These are phyloP conservation scores for Phaseolus coccineus DNA, from an alignment of 331 rosid species.

Conservation along the genomic window DNA sequence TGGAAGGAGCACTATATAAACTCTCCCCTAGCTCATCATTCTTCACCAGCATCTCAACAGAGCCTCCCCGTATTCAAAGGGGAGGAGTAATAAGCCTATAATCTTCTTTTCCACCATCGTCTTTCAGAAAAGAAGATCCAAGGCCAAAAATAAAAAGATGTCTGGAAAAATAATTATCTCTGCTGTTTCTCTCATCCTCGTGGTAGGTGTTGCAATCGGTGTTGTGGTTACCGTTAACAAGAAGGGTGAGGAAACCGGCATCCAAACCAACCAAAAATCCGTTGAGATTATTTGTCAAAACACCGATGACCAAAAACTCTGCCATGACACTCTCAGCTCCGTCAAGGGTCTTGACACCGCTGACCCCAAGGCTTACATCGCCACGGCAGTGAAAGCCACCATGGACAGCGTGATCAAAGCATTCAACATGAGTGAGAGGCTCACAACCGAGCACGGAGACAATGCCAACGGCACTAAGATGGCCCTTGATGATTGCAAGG, in stretches of 20 bases:
- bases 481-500: constrained; percentile 69
- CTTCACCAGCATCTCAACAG: constrained; percentile 15
- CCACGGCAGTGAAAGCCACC: constrained; percentile 46
- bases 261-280: constrained; percentile 21
- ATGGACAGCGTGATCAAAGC: constrained; percentile 51
- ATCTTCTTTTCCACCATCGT: neutral
- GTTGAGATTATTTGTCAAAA: constrained; percentile 45
- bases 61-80: constrained; percentile 5
- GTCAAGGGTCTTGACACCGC: constrained; percentile 9
- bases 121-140: neutral
- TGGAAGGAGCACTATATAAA: constrained; percentile 22
- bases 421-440: constrained; percentile 59
- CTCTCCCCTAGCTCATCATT: neutral
- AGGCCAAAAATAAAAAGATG: constrained; percentile 37
- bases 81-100: neutral
- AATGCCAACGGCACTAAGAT: constrained; percentile 30
- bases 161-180: constrained; percentile 47
- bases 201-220: constrained; percentile 64
- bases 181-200: constrained; percentile 55
- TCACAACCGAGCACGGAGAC: constrained; percentile 24
- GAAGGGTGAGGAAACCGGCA: neutral
- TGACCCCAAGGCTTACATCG: constrained; percentile 51
- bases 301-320: constrained; percentile 48
- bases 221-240: constrained; percentile 49
- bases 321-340: constrained; percentile 49